A percentile compares a stretch with the other conserved stretches of the same genome.
These are phyloP conservation scores for Plasmodium gaboni DNA, from an alignment of 169 alveolate genomes.

Conservation along the genomic window DNA sequence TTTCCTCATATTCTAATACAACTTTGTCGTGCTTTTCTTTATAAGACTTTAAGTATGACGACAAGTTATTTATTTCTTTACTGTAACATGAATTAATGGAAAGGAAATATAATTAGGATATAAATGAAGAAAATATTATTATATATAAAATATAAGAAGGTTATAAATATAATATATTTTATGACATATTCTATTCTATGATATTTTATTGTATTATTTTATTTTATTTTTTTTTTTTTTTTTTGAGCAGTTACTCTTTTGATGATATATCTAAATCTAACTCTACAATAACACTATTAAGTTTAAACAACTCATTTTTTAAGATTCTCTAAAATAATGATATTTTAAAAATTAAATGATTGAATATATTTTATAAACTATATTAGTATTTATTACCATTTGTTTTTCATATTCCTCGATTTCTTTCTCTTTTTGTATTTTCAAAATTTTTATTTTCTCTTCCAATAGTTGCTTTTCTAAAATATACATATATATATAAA, in stretches of 20 bases:
- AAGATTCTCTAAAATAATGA: slow-evolving; percentile 23
- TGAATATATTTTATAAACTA: not conserved
- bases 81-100: not conserved
- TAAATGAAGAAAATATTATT: not conserved
- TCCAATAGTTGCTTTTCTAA: slow-evolving; percentile 37
- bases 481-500: not conserved
- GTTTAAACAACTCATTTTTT: slow-evolving; percentile 39
- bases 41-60: slow-evolving; percentile 18
- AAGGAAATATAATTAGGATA: too few relatives aligned
- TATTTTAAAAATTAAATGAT: not conserved
- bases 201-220: not conserved
- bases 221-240: too few relatives aligned
- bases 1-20: slow-evolving; percentile 14
- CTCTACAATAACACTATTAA: slow-evolving; percentile 36
- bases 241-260: slow-evolving; percentile 22
- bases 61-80: slow-evolving; percentile 27
- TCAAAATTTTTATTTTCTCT: slow-evolving; percentile 47
- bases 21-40: slow-evolving; percentile 37
- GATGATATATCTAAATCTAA: slow-evolving; percentile 27
- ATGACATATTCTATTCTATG: not conserved
- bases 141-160: not conserved
- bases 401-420: slow-evolving; percentile 27
- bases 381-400: slow-evolving; percentile 10
- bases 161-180: not conserved
- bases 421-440: slow-evolving; percentile 24